These are phyloP conservation scores for Lactarius akahatsu DNA, from an alignment of 768 basidiomycete genomes.

Conservation along the genomic window DNA sequence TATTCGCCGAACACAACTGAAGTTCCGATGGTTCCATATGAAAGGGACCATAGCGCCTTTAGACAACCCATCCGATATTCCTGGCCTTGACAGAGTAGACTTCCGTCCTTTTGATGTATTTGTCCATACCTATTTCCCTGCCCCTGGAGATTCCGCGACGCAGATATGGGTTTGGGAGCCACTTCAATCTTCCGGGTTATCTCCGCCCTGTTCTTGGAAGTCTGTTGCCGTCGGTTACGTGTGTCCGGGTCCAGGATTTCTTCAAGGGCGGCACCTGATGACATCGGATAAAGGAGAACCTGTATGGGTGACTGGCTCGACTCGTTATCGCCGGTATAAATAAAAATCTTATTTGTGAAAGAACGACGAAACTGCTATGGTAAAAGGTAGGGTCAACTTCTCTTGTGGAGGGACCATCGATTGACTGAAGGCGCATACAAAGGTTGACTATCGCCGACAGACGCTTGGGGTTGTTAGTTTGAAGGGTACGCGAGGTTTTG, in stretches of 20 bases:
- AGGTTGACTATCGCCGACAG: no score
- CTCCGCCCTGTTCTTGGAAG: background rate
- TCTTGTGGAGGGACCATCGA: no score
- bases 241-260: background rate
- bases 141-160: background rate
- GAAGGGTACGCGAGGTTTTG: no score
- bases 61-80: background rate
- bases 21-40: slow-evolving; percentile 1
- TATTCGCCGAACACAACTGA: background rate
- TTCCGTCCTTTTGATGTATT: background rate
- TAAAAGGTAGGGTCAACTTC: no score
- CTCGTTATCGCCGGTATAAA: background rate
- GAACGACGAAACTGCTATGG: no score
- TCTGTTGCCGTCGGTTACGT: background rate
- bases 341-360: background rate
- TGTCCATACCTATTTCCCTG: background rate
- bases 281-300: background rate
- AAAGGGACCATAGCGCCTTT: background rate
- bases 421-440: no score
- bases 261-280: slow-evolving; percentile 1
- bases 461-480: no score
- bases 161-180: slow-evolving; percentile 3
- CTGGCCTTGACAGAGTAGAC: background rate
- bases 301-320: background rate
- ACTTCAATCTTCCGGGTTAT: background rate